These are phyloP conservation scores for Oryza meridionalis DNA, from an alignment of 176 grass and related monocot species.

Conservation along the genomic window DNA sequence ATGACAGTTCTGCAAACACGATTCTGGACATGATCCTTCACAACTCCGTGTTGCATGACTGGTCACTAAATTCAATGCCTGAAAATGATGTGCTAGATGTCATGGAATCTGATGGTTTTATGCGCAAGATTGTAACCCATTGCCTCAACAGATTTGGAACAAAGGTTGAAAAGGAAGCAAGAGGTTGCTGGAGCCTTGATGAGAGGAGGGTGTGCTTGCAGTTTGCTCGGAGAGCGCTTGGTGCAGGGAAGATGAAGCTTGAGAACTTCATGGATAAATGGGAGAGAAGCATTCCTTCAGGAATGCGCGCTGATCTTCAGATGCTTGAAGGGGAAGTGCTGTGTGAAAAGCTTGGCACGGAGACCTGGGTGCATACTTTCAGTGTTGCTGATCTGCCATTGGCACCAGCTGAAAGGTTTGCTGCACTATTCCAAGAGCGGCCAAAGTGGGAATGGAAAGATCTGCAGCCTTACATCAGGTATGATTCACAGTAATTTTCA, in stretches of 20 bases:
- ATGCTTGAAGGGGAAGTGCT: constrained; percentile 93
- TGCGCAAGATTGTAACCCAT: constrained; percentile 54
- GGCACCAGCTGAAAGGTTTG: constrained; percentile 72
- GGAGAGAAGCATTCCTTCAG: constrained; percentile 67
- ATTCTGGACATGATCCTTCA: constrained; percentile 82
- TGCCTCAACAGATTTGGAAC: constrained; percentile 73
- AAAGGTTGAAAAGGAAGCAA: constrained; percentile 47
- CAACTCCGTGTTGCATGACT: constrained; percentile 89
- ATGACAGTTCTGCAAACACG: constrained; percentile 55
- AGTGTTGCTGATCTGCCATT: constrained; percentile 68
- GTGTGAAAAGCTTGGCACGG: constrained; percentile 75
- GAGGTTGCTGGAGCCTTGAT: constrained; percentile 65
- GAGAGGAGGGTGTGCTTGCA: constrained; percentile 69
- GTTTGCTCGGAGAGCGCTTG: constrained; percentile 59
- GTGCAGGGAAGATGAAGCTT: constrained; percentile 77
- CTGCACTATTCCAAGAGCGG: constrained; percentile 64
- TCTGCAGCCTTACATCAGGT: constrained; percentile 93
- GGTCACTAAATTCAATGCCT: constrained; percentile 62
- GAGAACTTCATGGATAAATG: constrained; percentile 77
- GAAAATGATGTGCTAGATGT: constrained; percentile 65
- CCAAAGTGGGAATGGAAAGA: constrained; percentile 92
- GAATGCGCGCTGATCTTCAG: constrained; percentile 63
- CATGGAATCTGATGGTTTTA: constrained; percentile 81
- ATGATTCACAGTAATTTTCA: background rate
- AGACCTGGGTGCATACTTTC: constrained; percentile 85